Base-by-base conservation (phyloP, 306 rosid species). In the Pueraria montana region DNA sequence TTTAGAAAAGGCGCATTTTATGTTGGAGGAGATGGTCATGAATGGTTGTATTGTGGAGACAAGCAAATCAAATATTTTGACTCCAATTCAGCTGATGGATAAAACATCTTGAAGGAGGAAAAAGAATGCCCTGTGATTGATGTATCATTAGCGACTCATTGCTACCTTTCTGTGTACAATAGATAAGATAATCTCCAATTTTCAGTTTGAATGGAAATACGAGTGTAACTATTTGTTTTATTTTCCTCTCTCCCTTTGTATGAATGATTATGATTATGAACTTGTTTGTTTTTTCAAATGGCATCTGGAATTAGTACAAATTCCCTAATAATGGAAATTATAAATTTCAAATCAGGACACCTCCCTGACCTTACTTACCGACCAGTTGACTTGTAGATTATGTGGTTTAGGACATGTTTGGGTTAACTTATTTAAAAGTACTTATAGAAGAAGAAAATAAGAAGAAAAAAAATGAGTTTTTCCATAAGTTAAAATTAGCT, bases 1-100 rank as follows among this genome's bases (percentile, higher is more conserved):
- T 87, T 83, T 96, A 77, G 98, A 96, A 87, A 96, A 96, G 56
- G 96, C 98, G 11, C 98, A 96, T 88, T 96, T 94, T 93, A 92
- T 94, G 97, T 86, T 96, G 88, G 99, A 96, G 88, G 97, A 94
- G 83, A 94, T 96, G 98, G 98, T 96, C 81, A 92, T 96, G 98
- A 96, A 94, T 79, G 98, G 98, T 23, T 94, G 96, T 78, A 45
- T 96, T 49, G 95, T 96, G 73, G 98, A 96, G 88, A 92, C 93
- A 9, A 92, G 91, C 90, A 94, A 94, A 89, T 26, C 91, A 58
- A 92, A 89, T 84, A 93, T 95, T 83, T 80, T 95, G 85, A 84
- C 97, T 50, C 98, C 98, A 34, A 95, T 95, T 71, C 98, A 93
- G 81, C 93, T 95, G 86, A 95, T 93, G 94, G 98, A 95, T 74